phyloP scores from a whole-genome alignment of 1,139 yeast species.

The Kodamaea fungicola region DNA sequence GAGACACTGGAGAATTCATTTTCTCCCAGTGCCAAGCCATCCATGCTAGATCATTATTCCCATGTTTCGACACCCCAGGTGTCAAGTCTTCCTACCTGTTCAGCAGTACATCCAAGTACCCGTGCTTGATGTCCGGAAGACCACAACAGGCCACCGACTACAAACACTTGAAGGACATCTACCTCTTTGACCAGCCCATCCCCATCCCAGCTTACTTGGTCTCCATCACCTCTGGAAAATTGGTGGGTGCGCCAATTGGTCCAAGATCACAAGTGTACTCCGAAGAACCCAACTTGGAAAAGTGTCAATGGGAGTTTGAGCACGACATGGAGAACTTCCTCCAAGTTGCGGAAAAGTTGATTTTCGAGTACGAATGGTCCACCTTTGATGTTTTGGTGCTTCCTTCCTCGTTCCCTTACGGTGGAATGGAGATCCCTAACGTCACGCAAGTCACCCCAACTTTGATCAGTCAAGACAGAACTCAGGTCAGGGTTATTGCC shows the following conservation, averaged over 20 bases:
- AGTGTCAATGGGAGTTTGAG: conserved; percentile 76
- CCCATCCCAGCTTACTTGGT: conserved; percentile 86
- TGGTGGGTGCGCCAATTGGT: conserved; percentile 67
- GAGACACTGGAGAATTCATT: conserved; percentile 36
- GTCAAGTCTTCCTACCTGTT: conserved; percentile 32
- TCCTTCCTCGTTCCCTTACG: conserved; percentile 86
- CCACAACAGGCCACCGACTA: conserved; percentile 13
- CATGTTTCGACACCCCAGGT: conserved; percentile 44
- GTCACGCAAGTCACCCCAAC: conserved; percentile 92
- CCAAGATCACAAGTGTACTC: conserved; percentile 83
- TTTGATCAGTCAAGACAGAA: conserved; percentile 78
- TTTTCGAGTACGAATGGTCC: conserved; percentile 85
- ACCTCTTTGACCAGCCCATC: conserved; percentile 62
- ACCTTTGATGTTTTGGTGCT: conserved; percentile 77
- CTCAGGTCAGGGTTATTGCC: conserved; percentile 84
- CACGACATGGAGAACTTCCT: conserved; percentile 79
- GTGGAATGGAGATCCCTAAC: conserved; percentile 95
- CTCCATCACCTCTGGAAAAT: conserved; percentile 83
- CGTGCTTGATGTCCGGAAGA: conserved; percentile 37
- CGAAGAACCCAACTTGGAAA: conserved; percentile 67
- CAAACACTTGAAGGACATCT: conserved; percentile 12
- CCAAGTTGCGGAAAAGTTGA: conserved; percentile 71
- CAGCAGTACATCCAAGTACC: conserved; percentile 29
- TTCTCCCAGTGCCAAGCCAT: conserved; percentile 45
- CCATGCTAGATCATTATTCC: conserved; percentile 41